A percentile compares a stretch with the other conserved stretches of the same genome.
Evolutionary conservation across 805 yeast species (phyloP).

Genomic region (Vanderwaltozyma yarrowii): DNA sequence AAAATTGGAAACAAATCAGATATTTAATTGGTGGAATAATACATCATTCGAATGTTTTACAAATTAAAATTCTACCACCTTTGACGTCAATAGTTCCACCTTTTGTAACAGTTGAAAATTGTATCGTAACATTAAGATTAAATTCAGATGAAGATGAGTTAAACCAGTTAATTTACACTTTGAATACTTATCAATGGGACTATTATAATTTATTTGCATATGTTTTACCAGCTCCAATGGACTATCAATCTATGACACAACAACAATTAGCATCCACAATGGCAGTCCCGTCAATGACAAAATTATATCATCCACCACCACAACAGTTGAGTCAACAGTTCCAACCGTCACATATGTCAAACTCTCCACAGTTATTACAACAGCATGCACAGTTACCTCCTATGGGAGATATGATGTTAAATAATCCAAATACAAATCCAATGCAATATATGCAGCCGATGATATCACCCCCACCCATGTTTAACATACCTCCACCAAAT

Average conservation of each 20-base stretch:
- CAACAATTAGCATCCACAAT: not conserved
- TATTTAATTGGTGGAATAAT: slow-evolving; percentile 27
- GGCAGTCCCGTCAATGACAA: not conserved
- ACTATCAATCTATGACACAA: not conserved
- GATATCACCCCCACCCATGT: slow-evolving; percentile 3
- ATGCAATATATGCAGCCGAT: not conserved
- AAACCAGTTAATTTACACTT: slow-evolving; percentile 17
- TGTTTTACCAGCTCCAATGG: slow-evolving; percentile 11
- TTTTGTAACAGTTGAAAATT: slow-evolving; percentile 24
- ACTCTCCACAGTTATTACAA: too few relatives aligned
- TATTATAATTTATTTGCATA: slow-evolving; percentile 22
- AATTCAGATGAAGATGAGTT: slow-evolving; percentile 13
- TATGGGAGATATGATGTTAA: not conserved
- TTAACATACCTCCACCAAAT: not conserved
- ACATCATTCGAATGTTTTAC: slow-evolving; percentile 21
- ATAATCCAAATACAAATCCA: not conserved
- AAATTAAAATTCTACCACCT: slow-evolving; percentile 25
- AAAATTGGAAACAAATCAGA: slow-evolving; percentile 27
- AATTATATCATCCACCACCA: not conserved
- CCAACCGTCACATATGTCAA: not conserved
- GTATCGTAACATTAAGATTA: slow-evolving; percentile 19
- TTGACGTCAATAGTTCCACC: slow-evolving; percentile 27
- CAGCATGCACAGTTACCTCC: not conserved
- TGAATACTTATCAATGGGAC: slow-evolving; percentile 27
- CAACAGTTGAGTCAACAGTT: not conserved